Conservation (phyloP, 805 yeast species). For the Saturnispora saitoi region DNA sequence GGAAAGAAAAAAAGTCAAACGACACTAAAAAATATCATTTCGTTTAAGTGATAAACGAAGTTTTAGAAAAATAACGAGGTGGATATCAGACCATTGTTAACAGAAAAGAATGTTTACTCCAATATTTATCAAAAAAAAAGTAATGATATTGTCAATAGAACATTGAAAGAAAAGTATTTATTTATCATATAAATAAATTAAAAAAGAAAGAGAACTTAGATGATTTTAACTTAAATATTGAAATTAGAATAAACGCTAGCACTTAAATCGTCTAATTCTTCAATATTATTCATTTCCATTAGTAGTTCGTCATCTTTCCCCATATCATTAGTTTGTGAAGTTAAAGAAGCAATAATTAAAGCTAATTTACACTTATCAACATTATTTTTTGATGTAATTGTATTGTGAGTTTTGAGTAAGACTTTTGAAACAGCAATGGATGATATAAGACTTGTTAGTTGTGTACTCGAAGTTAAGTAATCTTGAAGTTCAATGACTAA, state of each 20-base stretch:
- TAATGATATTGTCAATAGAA: too few relatives aligned
- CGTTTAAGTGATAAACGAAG: neutral
- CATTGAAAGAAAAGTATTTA: neutral
- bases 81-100: too few relatives aligned
- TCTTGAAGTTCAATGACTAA: slow-evolving; percentile 25
- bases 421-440: slow-evolving; percentile 39
- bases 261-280: slow-evolving; percentile 75
- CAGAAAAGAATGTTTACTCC: too few relatives aligned
- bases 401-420: slow-evolving; percentile 28
- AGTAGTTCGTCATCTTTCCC: slow-evolving; percentile 26
- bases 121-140: too few relatives aligned
- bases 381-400: neutral
- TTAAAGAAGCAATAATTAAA: slow-evolving; percentile 55
- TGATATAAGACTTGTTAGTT: slow-evolving; percentile 32
- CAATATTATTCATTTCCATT: slow-evolving; percentile 38
- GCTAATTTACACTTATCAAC: slow-evolving; percentile 46
- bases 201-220: neutral
- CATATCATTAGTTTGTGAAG: slow-evolving; percentile 47
- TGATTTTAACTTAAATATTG: slow-evolving; percentile 16
- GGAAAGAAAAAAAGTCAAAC: neutral
- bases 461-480: slow-evolving; percentile 22
- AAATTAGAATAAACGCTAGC: slow-evolving; percentile 87
- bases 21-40: neutral
- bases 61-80: neutral
- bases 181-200: neutral